phyloP scores from a whole-genome alignment of 1,139 yeast species.

The Nematodospora anomalae region DNA sequence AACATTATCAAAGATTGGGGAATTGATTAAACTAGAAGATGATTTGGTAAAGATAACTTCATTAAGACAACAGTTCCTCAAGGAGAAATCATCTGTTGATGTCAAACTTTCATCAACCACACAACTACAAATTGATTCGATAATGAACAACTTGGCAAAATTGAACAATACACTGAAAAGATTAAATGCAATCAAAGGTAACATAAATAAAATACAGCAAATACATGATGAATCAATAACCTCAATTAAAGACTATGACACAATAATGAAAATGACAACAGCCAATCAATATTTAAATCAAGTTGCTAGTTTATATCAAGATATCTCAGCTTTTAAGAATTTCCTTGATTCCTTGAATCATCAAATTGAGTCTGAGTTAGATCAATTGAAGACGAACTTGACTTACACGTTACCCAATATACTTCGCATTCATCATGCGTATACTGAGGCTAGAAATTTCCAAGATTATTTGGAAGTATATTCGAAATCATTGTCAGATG shows the following conservation, averaged over 20 bases:
- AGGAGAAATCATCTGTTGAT: slow-evolving; percentile 75
- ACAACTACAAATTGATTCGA: slow-evolving; percentile 56
- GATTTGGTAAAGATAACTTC: slow-evolving; percentile 58
- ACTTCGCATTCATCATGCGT: slow-evolving; percentile 64
- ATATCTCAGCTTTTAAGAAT: slow-evolving; percentile 57
- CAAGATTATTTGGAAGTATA: slow-evolving; percentile 68
- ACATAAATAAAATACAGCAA: slow-evolving; percentile 58
- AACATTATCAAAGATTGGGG: slow-evolving; percentile 45
- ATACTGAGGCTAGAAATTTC: slow-evolving; percentile 74
- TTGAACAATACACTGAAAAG: slow-evolving; percentile 38
- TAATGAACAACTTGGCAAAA: slow-evolving; percentile 40
- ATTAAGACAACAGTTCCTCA: slow-evolving; percentile 57
- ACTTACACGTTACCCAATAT: slow-evolving; percentile 61
- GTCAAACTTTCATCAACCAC: slow-evolving; percentile 66
- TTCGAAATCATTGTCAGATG: slow-evolving; percentile 58
- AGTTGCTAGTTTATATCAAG: slow-evolving; percentile 64
- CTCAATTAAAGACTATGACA: slow-evolving; percentile 55
- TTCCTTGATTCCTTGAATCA: slow-evolving; percentile 51
- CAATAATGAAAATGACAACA: slow-evolving; percentile 60
- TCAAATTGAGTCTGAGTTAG: slow-evolving; percentile 55
- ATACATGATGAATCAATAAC: slow-evolving; percentile 54
- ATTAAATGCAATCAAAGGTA: slow-evolving; percentile 51
- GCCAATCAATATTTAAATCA: slow-evolving; percentile 73
- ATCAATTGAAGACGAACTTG: slow-evolving; percentile 48
- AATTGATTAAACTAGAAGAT: slow-evolving; percentile 49